These are phyloP conservation scores for Biscutella laevigata DNA, from an alignment of 441 rosid genomes.

Conservation along the genomic window DNA sequence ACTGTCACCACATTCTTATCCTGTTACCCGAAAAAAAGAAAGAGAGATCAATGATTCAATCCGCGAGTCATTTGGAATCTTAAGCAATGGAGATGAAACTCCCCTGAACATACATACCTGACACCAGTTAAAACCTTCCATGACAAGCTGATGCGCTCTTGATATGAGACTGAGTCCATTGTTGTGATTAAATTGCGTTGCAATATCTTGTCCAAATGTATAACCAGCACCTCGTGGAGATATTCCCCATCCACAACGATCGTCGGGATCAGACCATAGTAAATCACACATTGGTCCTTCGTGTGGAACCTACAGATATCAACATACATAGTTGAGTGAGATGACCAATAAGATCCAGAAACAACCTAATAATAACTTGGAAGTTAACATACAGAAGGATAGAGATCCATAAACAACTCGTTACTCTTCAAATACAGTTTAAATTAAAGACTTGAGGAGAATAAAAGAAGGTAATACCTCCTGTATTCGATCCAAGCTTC, in stretches of 20 bases:
- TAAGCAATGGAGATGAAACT: background rate
- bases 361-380: too few species aligned
- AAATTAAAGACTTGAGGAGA: background rate
- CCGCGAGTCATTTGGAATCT: background rate
- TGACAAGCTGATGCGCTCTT: constrained; percentile 97
- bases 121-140: constrained; percentile 99
- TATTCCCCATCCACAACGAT: constrained; percentile 99
- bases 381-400: too few species aligned
- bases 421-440: background rate
- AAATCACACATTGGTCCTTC: constrained; percentile 99
- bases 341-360: background rate
- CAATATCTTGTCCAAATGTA: constrained; percentile 95
- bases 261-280: constrained; percentile 99
- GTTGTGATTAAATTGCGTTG: constrained; percentile 78
- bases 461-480: constrained; percentile 47
- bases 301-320: constrained; percentile 69
- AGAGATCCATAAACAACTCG: background rate
- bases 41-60: background rate
- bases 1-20: constrained; percentile 96
- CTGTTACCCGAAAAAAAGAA: constrained; percentile 25
- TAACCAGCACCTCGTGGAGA: constrained; percentile 99
- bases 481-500: constrained; percentile 94
- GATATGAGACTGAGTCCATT: constrained; percentile 90
- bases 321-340: constrained; percentile 1
- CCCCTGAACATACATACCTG: constrained; percentile 41